These are phyloP conservation scores for Chytriomyces sp. DNA, from an alignment of 192 early-diverging fungal genomes.

Conservation along the genomic window DNA sequence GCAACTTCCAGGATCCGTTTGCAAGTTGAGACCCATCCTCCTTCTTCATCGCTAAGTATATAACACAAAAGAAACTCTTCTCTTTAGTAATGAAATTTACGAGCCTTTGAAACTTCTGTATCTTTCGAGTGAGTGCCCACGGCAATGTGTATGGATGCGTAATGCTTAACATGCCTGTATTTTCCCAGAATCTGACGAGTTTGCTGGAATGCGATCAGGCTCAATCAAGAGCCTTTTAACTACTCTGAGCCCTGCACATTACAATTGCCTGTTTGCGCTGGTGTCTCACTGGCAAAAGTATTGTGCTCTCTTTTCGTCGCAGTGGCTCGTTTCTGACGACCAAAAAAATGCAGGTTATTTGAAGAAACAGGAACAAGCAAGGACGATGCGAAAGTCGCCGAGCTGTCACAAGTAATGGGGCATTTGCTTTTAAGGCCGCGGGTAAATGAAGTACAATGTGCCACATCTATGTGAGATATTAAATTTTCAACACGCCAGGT, in stretches of 20 bases:
- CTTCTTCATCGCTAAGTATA: background rate
- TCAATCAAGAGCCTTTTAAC: conserved; percentile 44
- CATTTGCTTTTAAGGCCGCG: conserved; percentile 46
- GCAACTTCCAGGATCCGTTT: conserved; percentile 29
- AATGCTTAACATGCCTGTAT: conserved; percentile 8
- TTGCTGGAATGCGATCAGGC: conserved; percentile 32
- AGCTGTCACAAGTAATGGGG: conserved; percentile 44
- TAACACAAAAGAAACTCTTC: conserved; percentile 30
- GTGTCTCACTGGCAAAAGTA: conserved; percentile 38
- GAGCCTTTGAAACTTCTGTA: conserved; percentile 57
- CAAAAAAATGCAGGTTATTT: background rate
- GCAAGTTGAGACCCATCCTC: background rate
- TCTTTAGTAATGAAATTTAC: conserved; percentile 52
- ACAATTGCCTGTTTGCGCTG: conserved; percentile 32
- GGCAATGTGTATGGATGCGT: conserved; percentile 14
- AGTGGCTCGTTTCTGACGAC: no score
- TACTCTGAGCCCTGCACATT: conserved; percentile 40
- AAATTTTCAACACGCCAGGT: background rate
- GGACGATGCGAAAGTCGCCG: conserved; percentile 36
- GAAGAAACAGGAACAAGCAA: background rate
- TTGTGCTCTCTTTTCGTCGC: no score
- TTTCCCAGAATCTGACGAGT: conserved; percentile 37
- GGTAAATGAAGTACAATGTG: conserved; percentile 14
- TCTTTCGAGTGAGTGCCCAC: conserved; percentile 40
- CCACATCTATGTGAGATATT: background rate